phyloP scores from a whole-genome alignment of 257 asterid species.

The Thymus mandschuricus region DNA sequence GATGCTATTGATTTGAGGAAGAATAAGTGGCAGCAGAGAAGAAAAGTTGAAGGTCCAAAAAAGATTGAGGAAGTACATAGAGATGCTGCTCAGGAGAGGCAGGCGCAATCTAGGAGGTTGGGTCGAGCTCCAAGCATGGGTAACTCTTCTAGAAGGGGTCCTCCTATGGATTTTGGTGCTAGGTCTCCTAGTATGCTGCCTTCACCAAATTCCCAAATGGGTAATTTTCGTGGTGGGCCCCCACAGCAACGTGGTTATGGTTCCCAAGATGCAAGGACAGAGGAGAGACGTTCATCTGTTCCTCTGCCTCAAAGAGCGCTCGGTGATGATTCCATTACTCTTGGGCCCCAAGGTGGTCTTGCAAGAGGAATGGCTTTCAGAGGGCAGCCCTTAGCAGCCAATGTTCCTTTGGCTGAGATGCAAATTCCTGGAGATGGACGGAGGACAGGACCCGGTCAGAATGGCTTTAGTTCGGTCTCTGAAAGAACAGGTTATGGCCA shows the following conservation, averaged over 20 bases:
- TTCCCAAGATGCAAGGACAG: slow-evolving; percentile 62
- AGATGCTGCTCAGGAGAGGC: slow-evolving; percentile 94
- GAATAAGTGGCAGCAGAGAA: slow-evolving; percentile 93
- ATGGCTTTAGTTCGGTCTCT: slow-evolving; percentile 57
- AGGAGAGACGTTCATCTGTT: slow-evolving; percentile 67
- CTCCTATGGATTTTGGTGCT: slow-evolving; percentile 65
- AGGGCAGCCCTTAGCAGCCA: slow-evolving; percentile 64
- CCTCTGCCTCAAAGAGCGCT: slow-evolving; percentile 69
- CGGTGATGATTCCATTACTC: slow-evolving; percentile 73
- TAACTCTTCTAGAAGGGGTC: slow-evolving; percentile 60
- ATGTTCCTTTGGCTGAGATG: slow-evolving; percentile 42
- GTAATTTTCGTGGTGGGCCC: slow-evolving; percentile 57
- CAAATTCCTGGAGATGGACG: slow-evolving; percentile 51
- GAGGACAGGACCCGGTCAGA: slow-evolving; percentile 57
- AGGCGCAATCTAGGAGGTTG: slow-evolving; percentile 66
- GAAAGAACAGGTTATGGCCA: slow-evolving; percentile 62
- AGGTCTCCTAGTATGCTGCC: slow-evolving; percentile 58
- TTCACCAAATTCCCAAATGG: slow-evolving; percentile 62
- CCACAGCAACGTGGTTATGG: slow-evolving; percentile 70
- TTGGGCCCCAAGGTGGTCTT: slow-evolving; percentile 96
- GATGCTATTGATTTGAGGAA: slow-evolving; percentile 84
- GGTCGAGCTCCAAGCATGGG: slow-evolving; percentile 72
- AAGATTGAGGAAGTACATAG: slow-evolving; percentile 88
- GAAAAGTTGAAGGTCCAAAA: slow-evolving; percentile 92
- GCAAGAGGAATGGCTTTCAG: slow-evolving; percentile 85